phyloP scores from a whole-genome alignment of 2,329 filamentous ascomycete species.

The Drechslera avenae region DNA sequence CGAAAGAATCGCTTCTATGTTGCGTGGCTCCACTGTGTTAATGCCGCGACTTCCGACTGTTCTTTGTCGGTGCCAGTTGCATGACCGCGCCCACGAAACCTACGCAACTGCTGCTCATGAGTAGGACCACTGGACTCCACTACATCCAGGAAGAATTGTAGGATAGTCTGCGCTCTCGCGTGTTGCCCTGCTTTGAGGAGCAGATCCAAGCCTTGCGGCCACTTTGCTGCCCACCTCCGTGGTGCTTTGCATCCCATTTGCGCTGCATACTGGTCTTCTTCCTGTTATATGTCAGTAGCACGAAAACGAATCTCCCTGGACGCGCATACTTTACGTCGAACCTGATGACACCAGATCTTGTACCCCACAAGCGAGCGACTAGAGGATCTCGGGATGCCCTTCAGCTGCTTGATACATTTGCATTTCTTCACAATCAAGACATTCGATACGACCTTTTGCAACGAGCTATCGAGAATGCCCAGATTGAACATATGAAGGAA shows the following conservation, averaged over 20 bases:
- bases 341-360: background rate
- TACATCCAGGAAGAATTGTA: slow-evolving; percentile 38
- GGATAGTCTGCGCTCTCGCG: slow-evolving; percentile 5
- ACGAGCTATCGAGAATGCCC: background rate
- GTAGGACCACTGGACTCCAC: slow-evolving; percentile 34
- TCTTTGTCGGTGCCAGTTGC: background rate
- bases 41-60: slow-evolving; percentile 14
- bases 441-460: slow-evolving; percentile 4
- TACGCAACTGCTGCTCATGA: slow-evolving; percentile 15
- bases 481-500: background rate
- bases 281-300: background rate
- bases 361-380: background rate
- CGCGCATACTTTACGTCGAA: background rate
- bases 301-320: background rate
- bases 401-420: slow-evolving; percentile 4
- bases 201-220: slow-evolving; percentile 20
- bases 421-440: slow-evolving; percentile 6
- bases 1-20: slow-evolving; percentile 23
- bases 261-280: slow-evolving; percentile 5
- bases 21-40: slow-evolving; percentile 22
- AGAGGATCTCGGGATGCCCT: slow-evolving; percentile 1
- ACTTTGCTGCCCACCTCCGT: slow-evolving; percentile 11
- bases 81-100: background rate
- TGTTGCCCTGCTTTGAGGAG: slow-evolving; percentile 17
- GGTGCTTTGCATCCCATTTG: slow-evolving; percentile 8